Conservation (phyloP, 2,329 filamentous ascomycete genomes). For the Metarhizium brunneum region DNA sequence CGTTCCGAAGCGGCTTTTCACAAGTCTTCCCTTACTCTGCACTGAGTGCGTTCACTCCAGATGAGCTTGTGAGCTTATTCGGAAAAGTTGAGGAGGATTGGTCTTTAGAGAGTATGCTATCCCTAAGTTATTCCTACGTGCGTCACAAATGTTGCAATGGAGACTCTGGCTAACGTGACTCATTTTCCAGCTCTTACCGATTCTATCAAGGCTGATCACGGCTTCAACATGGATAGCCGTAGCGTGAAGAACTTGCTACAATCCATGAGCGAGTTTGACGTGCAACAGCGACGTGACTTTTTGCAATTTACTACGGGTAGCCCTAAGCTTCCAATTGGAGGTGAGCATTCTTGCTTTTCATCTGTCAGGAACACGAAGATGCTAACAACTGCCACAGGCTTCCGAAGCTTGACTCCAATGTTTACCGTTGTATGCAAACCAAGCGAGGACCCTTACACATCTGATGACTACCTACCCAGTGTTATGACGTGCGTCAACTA, state of each 20-base stretch:
- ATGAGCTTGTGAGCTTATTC: conserved; percentile 90
- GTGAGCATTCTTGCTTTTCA: conserved; percentile 40
- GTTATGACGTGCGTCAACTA: conserved; percentile 99
- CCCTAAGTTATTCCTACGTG: neutral
- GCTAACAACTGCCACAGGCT: conserved; percentile 47
- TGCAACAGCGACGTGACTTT: conserved; percentile 76
- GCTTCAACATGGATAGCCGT: conserved; percentile 96
- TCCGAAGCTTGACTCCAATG: conserved; percentile 94
- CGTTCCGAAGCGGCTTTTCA: conserved; percentile 85
- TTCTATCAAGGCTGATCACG: conserved; percentile 96
- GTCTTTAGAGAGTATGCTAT: conserved; percentile 82
- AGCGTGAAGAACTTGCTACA: conserved; percentile 90
- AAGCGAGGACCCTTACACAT: conserved; percentile 86
- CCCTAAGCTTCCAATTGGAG: conserved; percentile 95
- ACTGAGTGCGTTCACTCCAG: conserved; percentile 85
- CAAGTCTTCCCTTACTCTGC: conserved; percentile 95
- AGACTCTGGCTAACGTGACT: neutral
- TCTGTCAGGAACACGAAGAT: neutral
- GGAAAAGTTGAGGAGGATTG: conserved; percentile 91
- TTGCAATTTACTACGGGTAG: conserved; percentile 97
- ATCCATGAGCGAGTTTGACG: conserved; percentile 79
- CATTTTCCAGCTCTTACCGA: conserved; percentile 70
- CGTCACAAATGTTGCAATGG: neutral
- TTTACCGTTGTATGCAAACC: conserved; percentile 99
- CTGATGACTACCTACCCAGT: conserved; percentile 96